Base-by-base conservation (phyloP, 73 alveolate genomes). In the Blepharisma japonicum region DNA sequence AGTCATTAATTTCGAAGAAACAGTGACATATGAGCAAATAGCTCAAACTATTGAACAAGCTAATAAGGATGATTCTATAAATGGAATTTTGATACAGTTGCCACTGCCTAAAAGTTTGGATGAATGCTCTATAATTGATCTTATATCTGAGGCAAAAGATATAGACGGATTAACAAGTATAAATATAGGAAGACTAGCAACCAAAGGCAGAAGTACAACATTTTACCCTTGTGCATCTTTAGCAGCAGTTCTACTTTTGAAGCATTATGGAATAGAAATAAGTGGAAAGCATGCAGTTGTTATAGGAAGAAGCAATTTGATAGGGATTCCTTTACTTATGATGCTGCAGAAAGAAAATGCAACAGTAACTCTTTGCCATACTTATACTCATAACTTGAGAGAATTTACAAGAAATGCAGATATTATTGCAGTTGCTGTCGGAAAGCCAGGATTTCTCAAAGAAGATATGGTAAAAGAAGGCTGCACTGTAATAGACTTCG, bases 161-260 rank as follows among this genome's bases (percentile, higher is more conserved):
- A 95, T 87, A 6, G 98, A 92, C 77, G 98, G 98, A 55, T 79
- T 92, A 61, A 85, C 77, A 51, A 89, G 94, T 3, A 42, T 39
- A 45, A 92, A 90, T 81, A 53, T 90, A 21, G 96, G 88, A 18
- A 71, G 53, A 38, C 71, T 84, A 39, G 67, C 77, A 2, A 55
- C 9, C 0, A 25, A 45, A n/a, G 56, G 50, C 50, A 9, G 11
- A 8, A 11, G 27, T 11, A 21, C 85, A 18, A 6, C n/a, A 53
- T 68, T 25, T 45, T 48, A 45, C 56, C 91, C 91, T 6, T 77
- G 87, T 55, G 77, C 91, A 4, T 79, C 87, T 5, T 53, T 49
- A 7, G 91, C 83, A 9, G 61, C 84, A 38, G 53, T 84, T 71
- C 83, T 77, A 47, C 23, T 84, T 23, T 66, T 84, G 68, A 42